Percentiles rank a stretch among this genome's conserved stretches.
phyloP scores from a whole-genome alignment of 169 alveolate genomes.

The Eimeria maxima region DNA sequence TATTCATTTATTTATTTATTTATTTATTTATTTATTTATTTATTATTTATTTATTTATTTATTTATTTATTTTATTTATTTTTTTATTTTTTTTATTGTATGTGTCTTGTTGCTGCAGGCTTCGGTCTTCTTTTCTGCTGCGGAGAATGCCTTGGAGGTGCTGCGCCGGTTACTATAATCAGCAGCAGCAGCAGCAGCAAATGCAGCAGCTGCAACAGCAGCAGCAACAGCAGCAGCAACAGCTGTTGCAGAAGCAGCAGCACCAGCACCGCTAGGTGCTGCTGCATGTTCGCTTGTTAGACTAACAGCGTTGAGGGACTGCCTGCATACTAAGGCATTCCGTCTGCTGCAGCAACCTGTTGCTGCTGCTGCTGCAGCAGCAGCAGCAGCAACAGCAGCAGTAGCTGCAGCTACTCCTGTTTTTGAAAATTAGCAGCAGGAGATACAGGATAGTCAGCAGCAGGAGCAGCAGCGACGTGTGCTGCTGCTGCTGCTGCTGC shows the following conservation, averaged over 20 bases:
- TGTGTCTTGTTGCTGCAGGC: constrained; percentile 47
- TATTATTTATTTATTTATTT: no score
- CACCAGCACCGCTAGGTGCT: not conserved
- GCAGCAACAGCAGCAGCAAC: constrained; percentile 2
- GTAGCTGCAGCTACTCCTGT: no score
- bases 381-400: no score
- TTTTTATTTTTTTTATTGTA: not conserved
- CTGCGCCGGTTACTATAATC: not conserved
- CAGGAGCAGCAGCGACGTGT: no score
- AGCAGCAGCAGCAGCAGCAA: constrained; percentile 49
- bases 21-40: no score
- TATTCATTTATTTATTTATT: no score
- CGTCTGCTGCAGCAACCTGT: no score
- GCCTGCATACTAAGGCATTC: not conserved
- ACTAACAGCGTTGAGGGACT: constrained; percentile 33
- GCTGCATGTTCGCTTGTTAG: no score
- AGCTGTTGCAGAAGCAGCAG: not conserved
- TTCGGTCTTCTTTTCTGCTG: constrained; percentile 42
- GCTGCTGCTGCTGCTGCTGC: not conserved
- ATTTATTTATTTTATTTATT: no score
- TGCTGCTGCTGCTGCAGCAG: no score
- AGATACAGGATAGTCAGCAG: no score
- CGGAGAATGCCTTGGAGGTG: not conserved
- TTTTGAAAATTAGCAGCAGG: no score
- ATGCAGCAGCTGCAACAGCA: not conserved